Evolutionary conservation across 73 alveolate species (phyloP).

Genomic region (Paramecium caudatum): DNA sequence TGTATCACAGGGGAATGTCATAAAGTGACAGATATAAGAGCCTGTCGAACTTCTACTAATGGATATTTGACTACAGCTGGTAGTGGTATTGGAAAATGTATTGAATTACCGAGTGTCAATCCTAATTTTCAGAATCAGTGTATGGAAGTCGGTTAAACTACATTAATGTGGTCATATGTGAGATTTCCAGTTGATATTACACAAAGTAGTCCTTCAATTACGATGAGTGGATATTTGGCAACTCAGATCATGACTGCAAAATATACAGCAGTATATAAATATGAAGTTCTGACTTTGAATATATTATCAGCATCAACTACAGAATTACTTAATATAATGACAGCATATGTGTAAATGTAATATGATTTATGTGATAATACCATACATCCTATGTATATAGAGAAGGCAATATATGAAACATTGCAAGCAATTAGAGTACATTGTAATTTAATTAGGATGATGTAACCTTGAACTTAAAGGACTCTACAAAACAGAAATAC

Average conservation of each 20-base stretch:
- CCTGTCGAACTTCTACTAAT: constrained; percentile 22
- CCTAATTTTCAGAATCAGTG: neutral
- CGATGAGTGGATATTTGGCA: neutral
- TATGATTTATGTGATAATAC: neutral
- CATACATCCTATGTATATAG: neutral
- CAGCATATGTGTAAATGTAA: constrained; percentile 43
- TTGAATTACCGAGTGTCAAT: neutral
- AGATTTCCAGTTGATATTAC: neutral
- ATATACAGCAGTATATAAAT: neutral
- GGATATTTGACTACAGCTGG: neutral
- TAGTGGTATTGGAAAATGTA: neutral
- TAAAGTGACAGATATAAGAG: constrained; percentile 17
- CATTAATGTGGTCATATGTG: neutral
- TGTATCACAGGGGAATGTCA: constrained; percentile 15
- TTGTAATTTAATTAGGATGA: neutral
- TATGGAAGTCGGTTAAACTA: constrained; percentile 2
- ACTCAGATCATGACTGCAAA: constrained; percentile 27
- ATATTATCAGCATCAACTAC: neutral
- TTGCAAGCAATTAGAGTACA: constrained; percentile 11
- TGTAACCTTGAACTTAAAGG: neutral
- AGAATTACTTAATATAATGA: constrained; percentile 22
- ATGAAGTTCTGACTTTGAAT: constrained; percentile 13
- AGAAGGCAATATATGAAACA: constrained; percentile 49
- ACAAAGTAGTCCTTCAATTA: neutral
- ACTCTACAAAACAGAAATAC: neutral